phyloP scores from a whole-genome alignment of 257 asterid species.

The Euphrasia confusa region DNA sequence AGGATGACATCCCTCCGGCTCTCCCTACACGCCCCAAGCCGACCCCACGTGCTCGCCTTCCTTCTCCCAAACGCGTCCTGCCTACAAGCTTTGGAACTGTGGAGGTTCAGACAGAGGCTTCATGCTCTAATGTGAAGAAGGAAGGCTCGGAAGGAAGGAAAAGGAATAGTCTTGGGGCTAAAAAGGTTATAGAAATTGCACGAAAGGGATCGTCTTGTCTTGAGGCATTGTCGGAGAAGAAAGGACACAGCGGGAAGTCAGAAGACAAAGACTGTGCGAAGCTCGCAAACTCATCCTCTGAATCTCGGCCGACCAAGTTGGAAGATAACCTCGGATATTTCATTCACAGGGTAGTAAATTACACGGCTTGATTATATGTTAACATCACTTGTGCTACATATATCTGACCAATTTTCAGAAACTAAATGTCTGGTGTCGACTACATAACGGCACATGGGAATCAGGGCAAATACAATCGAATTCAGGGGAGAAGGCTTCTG shows the following conservation, averaged over 20 bases:
- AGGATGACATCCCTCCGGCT: slow-evolving; percentile 70
- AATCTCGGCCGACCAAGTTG: slow-evolving; percentile 35
- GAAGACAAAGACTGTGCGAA: slow-evolving; percentile 31
- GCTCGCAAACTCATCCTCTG: slow-evolving; percentile 26
- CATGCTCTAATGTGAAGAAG: slow-evolving; percentile 16
- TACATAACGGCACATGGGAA: slow-evolving; percentile 54
- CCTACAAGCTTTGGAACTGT: slow-evolving; percentile 32
- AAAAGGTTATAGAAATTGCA: slow-evolving; percentile 39
- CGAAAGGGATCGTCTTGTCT: slow-evolving; percentile 44
- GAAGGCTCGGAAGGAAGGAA: slow-evolving; percentile 31
- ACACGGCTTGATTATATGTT: slow-evolving; percentile 1
- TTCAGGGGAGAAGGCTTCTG: slow-evolving; percentile 65
- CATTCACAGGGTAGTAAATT: slow-evolving; percentile 49
- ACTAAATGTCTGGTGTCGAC: slow-evolving; percentile 73
- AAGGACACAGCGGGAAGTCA: slow-evolving; percentile 23
- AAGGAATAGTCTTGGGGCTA: slow-evolving; percentile 42
- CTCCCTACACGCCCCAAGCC: slow-evolving; percentile 78
- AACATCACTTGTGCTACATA: neutral
- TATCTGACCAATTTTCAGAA: slow-evolving; percentile 43
- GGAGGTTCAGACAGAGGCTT: slow-evolving; percentile 23
- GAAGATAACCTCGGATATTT: slow-evolving; percentile 53
- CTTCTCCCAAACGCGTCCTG: slow-evolving; percentile 52
- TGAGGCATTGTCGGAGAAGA: slow-evolving; percentile 27
- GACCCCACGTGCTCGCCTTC: slow-evolving; percentile 56
- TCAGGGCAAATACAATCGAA: slow-evolving; percentile 67